Evolutionary conservation across 169 alveolate species (phyloP), one percentile per base, ranked within the genome.

Genomic region (Besnoitia besnoiti): DNA sequence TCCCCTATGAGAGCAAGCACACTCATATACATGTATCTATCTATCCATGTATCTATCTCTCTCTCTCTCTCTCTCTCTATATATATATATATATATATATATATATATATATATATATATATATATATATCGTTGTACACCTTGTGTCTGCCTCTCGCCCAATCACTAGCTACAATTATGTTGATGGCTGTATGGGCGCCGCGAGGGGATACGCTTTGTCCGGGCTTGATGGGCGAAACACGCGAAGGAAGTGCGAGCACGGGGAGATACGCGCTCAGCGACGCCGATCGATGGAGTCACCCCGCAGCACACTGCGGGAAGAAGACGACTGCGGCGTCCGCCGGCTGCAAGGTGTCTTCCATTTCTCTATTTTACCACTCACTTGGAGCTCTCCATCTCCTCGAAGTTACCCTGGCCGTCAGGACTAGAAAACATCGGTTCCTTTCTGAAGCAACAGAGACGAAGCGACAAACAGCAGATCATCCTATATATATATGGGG

Each of bases 311-410:
- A 35, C 27, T 14, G 44, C 37, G 85, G 19, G 67, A 37, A 46
- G 40, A 51, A 84, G 73, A n/a, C n/a, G n/a, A n/a, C 77, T 55
- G 67, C 79, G 44, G 59, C 91, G 21, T 16, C 76, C 85, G n/a
- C 12, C 85, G 87, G 19, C 40, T 12, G 85, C 12, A 85, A 42
- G 24, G 76, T 21, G 39, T 14, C 85, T 16, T 35, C n/a, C n/a
- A n/a, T n/a, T n/a, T 44, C 10, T 35, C 51, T 67, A 30, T 5
- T 35, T 33, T 35, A 21, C 50, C 14, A 62, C 35, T 49, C 75
- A 95, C 97, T 95, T 96, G 77, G 98, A 96, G 50, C 97, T 97
- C 92, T 97, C 99, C 97, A 98, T 97, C 92, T 98, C 99, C 62
- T 97, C 98, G 89, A 98, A 95, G 62, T 97, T 96, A 39, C 98